Evolutionary conservation across 1,284 basidiomycete genomes (phyloP).

Genomic region (Boletellus sp.): DNA sequence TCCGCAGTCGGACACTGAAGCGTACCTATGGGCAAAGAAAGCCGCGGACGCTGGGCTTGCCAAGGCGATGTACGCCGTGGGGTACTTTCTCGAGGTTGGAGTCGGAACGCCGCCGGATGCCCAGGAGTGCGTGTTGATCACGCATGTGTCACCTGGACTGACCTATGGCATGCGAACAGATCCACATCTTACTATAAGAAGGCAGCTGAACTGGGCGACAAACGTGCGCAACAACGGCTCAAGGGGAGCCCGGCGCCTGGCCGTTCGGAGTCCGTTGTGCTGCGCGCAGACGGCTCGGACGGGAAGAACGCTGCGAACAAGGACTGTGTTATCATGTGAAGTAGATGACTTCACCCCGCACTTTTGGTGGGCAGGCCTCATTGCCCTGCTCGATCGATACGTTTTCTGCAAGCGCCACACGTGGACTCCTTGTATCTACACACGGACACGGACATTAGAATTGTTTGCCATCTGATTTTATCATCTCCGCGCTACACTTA

Average conservation of each 20-base stretch:
- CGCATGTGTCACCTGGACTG: conserved; percentile 3
- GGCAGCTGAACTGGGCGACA: conserved; percentile 93
- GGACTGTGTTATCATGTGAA: conserved; percentile 83
- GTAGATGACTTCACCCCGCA: neutral
- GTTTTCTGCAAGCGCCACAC: neutral
- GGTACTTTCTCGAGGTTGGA: conserved; percentile 95
- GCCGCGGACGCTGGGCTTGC: conserved; percentile 86
- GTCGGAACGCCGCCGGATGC: conserved; percentile 75
- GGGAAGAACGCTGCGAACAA: conserved; percentile 51
- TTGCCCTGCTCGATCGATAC: conserved; percentile 8
- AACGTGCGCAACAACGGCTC: conserved; percentile 87
- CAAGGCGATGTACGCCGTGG: conserved; percentile 96
- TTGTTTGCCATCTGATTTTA: conserved; percentile 10
- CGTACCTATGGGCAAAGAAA: conserved; percentile 90
- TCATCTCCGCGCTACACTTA: conserved; percentile 7
- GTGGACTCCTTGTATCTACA: conserved; percentile 8
- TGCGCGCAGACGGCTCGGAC: conserved; percentile 41
- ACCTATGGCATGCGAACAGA: conserved; percentile 34
- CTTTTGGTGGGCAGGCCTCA: conserved; percentile 10
- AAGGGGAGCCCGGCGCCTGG: conserved; percentile 60
- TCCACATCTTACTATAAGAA: conserved; percentile 84
- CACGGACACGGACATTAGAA: conserved; percentile 17
- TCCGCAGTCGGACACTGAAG: conserved; percentile 97
- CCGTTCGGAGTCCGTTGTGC: conserved; percentile 58
- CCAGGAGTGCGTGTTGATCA: conserved; percentile 52